Evolutionary conservation across 176 grass and related monocot genomes (phyloP), one percentile per base, ranked within the genome.

Genomic region (Oryza punctata): DNA sequence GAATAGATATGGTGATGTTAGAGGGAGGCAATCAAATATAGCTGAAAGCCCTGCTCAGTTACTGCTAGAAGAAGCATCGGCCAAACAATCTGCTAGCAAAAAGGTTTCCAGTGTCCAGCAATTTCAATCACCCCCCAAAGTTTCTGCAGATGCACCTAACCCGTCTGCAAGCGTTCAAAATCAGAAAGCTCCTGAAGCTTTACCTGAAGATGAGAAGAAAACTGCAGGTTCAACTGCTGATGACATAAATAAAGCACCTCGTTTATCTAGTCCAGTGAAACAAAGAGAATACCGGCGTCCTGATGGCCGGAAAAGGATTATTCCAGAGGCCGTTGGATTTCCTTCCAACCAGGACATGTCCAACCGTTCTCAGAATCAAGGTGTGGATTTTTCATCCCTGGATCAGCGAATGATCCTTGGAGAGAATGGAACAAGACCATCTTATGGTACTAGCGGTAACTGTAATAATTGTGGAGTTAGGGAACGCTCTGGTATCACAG

Each of bases 301-400:
- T 83, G 96, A 99, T 88, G 96, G 96, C 10, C 89, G 96, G 72
- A 96, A 94, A 90, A 90, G 96, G 89, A 99, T 99, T 87, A 99
- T 99, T 80, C 96, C 96, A 23, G 91, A 99, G 92, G 96, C 96
- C 43, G 91, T 99, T 19, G 96, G 96, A 66, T 92, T 95, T 88
- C 89, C 93, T 29, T 83, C 87, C 43, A 86, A 88, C 75, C 91
- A 96, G 80, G 96, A 84, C 78, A 77, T 90, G 43, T 87, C 85
- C 85, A 84, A 59, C 38, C 72, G 29, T 67, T 65, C 78, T 49
- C 93, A 94, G 65, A 75, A 50, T 81, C 90, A 90, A 70, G 73
- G 65, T 69, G 75, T 83, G 33, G 93, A 92, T 76, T 94, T 94
- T 37, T 85, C 93, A 80, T 85, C 93, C 44, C 70, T 90, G 75